Evolutionary conservation across 768 basidiomycete genomes (phyloP).

Genomic region (Trametes meyenii): DNA sequence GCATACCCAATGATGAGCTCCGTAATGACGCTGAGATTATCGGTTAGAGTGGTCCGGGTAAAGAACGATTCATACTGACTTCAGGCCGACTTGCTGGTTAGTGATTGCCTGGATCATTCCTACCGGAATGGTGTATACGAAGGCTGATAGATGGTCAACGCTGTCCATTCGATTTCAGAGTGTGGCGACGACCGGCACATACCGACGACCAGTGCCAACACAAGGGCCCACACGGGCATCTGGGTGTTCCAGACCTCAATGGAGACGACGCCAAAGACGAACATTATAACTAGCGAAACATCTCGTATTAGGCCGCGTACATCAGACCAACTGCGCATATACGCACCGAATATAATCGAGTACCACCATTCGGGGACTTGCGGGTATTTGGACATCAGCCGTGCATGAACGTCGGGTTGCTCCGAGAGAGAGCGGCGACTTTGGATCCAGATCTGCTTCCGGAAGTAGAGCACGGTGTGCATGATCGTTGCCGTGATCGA

Average conservation of each 20-base stretch:
- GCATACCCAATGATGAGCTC: slow-evolving; percentile 82
- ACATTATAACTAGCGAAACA: slow-evolving; percentile 52
- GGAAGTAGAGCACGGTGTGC: slow-evolving; percentile 74
- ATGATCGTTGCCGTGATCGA: slow-evolving; percentile 74
- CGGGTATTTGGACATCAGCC: slow-evolving; percentile 75
- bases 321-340: neutral
- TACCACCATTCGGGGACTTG: slow-evolving; percentile 93
- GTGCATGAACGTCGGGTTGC: slow-evolving; percentile 83
- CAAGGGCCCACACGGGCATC: slow-evolving; percentile 75
- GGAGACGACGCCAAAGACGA: slow-evolving; percentile 64
- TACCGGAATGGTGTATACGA: slow-evolving; percentile 52
- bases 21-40: slow-evolving; percentile 61
- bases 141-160: slow-evolving; percentile 26
- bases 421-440: slow-evolving; percentile 70
- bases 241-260: slow-evolving; percentile 75
- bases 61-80: slow-evolving; percentile 31
- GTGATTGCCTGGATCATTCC: slow-evolving; percentile 73
- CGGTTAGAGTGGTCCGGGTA: neutral
- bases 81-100: slow-evolving; percentile 76
- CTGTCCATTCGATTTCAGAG: neutral
- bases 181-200: slow-evolving; percentile 14
- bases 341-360: slow-evolving; percentile 53
- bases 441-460: slow-evolving; percentile 78
- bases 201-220: slow-evolving; percentile 68
- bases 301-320: neutral